Conservation (phyloP, 2,329 filamentous ascomycete genomes). For the Whalleya microplaca region DNA sequence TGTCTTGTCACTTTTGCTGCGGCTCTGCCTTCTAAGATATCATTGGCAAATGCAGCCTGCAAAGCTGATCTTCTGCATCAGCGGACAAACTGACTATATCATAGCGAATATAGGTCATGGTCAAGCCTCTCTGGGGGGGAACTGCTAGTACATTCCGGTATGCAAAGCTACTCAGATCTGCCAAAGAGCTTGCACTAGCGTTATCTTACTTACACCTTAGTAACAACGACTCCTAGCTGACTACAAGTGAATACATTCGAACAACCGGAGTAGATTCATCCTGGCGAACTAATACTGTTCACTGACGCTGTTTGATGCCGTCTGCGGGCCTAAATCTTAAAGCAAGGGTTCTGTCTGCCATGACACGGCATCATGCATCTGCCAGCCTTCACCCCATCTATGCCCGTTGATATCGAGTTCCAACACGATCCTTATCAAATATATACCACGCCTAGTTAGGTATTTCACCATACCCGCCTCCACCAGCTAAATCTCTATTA, state of each 20-base stretch:
- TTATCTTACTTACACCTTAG: constrained; percentile 1
- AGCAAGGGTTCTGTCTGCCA: constrained; percentile 13
- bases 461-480: constrained; percentile 24
- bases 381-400: constrained; percentile 20
- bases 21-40: constrained; percentile 19
- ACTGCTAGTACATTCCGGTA: constrained; percentile 2
- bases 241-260: constrained; percentile 2
- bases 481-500: constrained; percentile 13
- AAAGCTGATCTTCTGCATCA: constrained; percentile 6
- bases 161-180: constrained; percentile 11
- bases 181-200: constrained; percentile 6
- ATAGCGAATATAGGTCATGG: constrained; percentile 1
- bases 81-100: constrained; percentile 9
- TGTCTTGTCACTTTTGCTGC: constrained; percentile 15
- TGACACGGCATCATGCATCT: constrained; percentile 28
- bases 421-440: constrained; percentile 16
- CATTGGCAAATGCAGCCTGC: background rate
- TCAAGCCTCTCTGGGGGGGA: background rate
- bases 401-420: constrained; percentile 21
- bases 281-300: constrained; percentile 4
- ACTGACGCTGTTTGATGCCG: constrained; percentile 15
- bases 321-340: constrained; percentile 6
- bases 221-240: background rate
- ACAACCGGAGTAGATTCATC: background rate
- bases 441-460: constrained; percentile 8